Evolutionary conservation across 129 eudicot species (phyloP), one percentile per base, ranked within the genome.

Genomic region (Tagetes patula): DNA sequence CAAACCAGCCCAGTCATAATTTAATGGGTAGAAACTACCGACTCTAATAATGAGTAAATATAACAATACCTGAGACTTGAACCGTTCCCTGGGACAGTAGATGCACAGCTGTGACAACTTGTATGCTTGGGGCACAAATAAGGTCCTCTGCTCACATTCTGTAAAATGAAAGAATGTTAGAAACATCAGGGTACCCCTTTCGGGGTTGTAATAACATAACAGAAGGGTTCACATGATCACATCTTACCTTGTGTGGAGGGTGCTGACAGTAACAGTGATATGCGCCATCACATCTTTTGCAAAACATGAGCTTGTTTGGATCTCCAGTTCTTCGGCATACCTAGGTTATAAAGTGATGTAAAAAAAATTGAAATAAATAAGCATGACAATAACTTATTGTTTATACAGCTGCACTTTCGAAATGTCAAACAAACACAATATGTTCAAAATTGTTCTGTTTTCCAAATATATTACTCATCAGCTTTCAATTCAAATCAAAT

Each of bases 241-340:
- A 43, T 37, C 60, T 46, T 66, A 94, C 98, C 96, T 94, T 94
- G 76, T 94, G 98, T 45, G 98, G 98, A 65, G 98, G 98, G 52
- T 94, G 98, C 89, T 87, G 96, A 77, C 98, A 94, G 77, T 94
- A 94, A 79, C 98, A 94, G 70, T 94, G 98, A 84, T 84, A 84
- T 31, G 98, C 98, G 65, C 90, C 98, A 83, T 94, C 98, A 78
- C 98, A 94, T 84, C 98, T 88, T 82, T 85, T 90, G 87, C 98
- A 94, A 79, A 89, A 92, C 86, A 87, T 92, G 53, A 92, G 91
- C 76, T 87, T 92, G 75, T 65, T 89, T 68, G 92, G 97, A 84
- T 92, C 97, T 63, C 96, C 97, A 36, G 91, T 83, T 71, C 89
- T 89, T 38, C 93, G 87, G 81, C 96, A 92, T 46, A 85, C 94